A percentile compares a stretch with the other conserved stretches of the same genome.
Evolutionary conservation across 78 protist genomes (phyloP).

Genomic region (Dictyostelium firmibasis): DNA sequence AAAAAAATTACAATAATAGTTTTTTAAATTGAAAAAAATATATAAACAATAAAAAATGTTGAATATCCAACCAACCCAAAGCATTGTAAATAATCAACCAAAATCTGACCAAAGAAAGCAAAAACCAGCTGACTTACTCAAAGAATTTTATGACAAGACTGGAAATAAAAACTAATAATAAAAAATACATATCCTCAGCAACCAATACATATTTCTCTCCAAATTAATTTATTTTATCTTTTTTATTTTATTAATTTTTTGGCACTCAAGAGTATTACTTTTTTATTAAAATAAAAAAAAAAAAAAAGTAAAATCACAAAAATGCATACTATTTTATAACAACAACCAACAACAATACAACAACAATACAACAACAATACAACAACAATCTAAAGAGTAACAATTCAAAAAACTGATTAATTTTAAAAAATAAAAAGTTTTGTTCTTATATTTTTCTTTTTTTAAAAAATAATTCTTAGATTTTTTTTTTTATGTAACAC

Average conservation of each 20-base stretch:
- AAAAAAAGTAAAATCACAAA: neutral
- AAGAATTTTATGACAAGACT: constrained; percentile 21
- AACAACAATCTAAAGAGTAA: neutral
- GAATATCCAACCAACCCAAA: neutral
- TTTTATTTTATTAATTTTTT: no score
- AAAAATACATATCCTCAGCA: neutral
- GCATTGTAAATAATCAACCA: constrained; percentile 3
- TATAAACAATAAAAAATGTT: neutral
- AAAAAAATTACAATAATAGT: neutral
- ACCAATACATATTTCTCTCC: no score
- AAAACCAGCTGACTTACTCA: constrained; percentile 12
- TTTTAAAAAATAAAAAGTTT: neutral
- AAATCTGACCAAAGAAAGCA: neutral
- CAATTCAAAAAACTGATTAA: no score
- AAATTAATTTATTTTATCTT: no score
- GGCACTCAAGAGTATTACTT: neutral
- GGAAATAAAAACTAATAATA: neutral
- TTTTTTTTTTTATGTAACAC: no score
- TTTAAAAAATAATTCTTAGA: neutral
- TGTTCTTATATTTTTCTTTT: neutral
- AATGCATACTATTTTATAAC: neutral
- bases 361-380: neutral
- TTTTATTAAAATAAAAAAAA: neutral
- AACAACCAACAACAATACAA: neutral
- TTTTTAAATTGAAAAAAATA: neutral